A percentile compares a stretch with the other conserved stretches of the same genome.
phyloP scores from a whole-genome alignment of 2,329 filamentous ascomycete species.

The Ambrosiella beaveri region DNA sequence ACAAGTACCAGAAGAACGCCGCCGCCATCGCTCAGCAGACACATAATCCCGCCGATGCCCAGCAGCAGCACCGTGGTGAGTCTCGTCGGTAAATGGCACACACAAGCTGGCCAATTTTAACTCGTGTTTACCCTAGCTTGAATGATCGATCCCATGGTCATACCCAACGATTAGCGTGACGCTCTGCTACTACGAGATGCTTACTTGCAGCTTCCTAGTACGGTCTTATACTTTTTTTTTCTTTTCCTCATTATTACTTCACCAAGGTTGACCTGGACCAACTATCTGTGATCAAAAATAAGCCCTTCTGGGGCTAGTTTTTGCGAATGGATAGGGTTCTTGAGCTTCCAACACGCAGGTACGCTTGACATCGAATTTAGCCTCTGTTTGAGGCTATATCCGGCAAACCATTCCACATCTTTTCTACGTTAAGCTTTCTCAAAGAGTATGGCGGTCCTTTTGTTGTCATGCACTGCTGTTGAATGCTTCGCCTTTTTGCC shows the following conservation, averaged over 20 bases:
- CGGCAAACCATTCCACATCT: not conserved
- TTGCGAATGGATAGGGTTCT: not conserved
- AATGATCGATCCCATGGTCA: not conserved
- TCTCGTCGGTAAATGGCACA: slow-evolving; percentile 20
- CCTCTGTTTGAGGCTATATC: not conserved
- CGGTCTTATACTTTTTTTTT: not conserved
- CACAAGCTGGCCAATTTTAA: slow-evolving; percentile 9
- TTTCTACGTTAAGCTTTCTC: not conserved
- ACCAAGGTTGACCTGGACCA: not conserved
- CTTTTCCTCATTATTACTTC: not conserved
- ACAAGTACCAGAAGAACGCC: slow-evolving; percentile 99
- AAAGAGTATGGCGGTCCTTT: not conserved
- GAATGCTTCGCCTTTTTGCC: not conserved
- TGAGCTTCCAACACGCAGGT: not conserved
- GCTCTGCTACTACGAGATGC: not conserved
- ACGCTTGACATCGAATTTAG: not conserved
- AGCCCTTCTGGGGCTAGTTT: slow-evolving; percentile 12
- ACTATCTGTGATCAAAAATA: slow-evolving; percentile 4
- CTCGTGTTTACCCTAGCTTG: not conserved
- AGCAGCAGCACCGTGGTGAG: slow-evolving; percentile 55
- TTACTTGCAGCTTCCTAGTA: not conserved
- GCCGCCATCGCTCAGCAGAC: slow-evolving; percentile 80
- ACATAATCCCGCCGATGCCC: slow-evolving; percentile 52
- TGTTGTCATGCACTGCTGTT: not conserved
- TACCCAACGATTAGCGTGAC: not conserved